A percentile compares a stretch with the other conserved stretches of the same genome.
Conservation (phyloP, 495 filamentous ascomycete species). For the Hyaloscypha variabilis region DNA sequence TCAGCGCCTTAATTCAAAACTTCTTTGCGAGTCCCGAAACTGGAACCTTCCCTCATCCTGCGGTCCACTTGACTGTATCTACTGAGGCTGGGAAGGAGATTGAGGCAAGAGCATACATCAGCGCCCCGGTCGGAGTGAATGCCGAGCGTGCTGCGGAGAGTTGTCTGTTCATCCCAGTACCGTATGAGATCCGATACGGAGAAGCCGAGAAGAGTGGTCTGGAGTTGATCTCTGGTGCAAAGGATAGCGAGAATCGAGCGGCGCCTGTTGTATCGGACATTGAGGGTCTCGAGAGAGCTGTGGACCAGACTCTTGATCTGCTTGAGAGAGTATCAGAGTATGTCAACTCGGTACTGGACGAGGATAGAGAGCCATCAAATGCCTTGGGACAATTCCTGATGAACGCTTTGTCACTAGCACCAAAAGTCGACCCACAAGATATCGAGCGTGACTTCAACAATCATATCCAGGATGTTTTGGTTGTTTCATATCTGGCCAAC, state of each 20-base stretch:
- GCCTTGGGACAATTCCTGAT: conserved; percentile 93
- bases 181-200: conserved; percentile 86
- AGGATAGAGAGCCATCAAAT: conserved; percentile 67
- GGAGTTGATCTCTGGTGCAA: conserved; percentile 80
- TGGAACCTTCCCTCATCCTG: conserved; percentile 93
- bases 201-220: conserved; percentile 92
- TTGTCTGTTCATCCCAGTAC: conserved; percentile 94
- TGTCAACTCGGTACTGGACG: conserved; percentile 76
- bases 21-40: conserved; percentile 98
- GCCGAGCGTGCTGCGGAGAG: conserved; percentile 92
- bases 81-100: conserved; percentile 85
- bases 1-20: conserved; percentile 97
- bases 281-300: conserved; percentile 77
- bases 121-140: conserved; percentile 90
- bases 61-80: conserved; percentile 91
- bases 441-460: conserved; percentile 99
- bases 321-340: conserved; percentile 88
- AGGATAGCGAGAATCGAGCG: conserved; percentile 73
- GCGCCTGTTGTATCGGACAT: conserved; percentile 80
- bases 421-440: conserved; percentile 86
- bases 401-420: conserved; percentile 86
- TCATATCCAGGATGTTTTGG: conserved; percentile 97
- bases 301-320: conserved; percentile 84
- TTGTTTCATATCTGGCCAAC: conserved; percentile 96
- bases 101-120: conserved; percentile 88